Conservation (phyloP, 371 early-diverging fungal species). For the Massospora cicadina region DNA sequence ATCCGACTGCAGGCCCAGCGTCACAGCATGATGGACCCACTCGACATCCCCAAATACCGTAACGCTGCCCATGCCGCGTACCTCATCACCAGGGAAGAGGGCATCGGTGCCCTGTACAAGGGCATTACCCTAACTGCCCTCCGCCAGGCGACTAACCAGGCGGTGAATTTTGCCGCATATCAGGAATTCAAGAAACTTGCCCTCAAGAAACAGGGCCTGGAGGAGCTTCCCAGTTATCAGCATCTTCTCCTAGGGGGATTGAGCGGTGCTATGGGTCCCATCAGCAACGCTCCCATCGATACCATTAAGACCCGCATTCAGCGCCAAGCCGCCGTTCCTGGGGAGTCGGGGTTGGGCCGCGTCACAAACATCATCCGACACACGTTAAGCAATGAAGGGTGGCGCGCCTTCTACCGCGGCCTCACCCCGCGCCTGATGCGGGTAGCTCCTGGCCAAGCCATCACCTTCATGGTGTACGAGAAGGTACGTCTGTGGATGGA, state of each 20-base stretch:
- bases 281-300: conserved; percentile 94
- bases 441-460: conserved; percentile 72
- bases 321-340: conserved; percentile 38
- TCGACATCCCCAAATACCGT: conserved; percentile 91
- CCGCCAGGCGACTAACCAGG: conserved; percentile 96
- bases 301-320: conserved; percentile 97
- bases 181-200: conserved; percentile 67
- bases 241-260: conserved; percentile 77
- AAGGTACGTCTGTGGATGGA: conserved; percentile 59
- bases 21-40: conserved; percentile 88
- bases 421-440: conserved; percentile 84
- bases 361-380: conserved; percentile 50
- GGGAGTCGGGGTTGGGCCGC: conserved; percentile 63
- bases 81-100: conserved; percentile 85
- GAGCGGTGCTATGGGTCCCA: conserved; percentile 92
- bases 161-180: conserved; percentile 95
- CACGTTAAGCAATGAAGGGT: conserved; percentile 78
- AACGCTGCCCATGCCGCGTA: conserved; percentile 86
- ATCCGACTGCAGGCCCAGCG: conserved; percentile 92
- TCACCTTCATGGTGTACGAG: conserved; percentile 79
- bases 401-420: conserved; percentile 87
- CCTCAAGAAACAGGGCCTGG: conserved; percentile 28
- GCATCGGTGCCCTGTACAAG: conserved; percentile 77
- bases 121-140: conserved; percentile 88
- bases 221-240: conserved; percentile 85